phyloP scores from a whole-genome alignment of 768 basidiomycete species.

The Lentinula aciculospora region DNA sequence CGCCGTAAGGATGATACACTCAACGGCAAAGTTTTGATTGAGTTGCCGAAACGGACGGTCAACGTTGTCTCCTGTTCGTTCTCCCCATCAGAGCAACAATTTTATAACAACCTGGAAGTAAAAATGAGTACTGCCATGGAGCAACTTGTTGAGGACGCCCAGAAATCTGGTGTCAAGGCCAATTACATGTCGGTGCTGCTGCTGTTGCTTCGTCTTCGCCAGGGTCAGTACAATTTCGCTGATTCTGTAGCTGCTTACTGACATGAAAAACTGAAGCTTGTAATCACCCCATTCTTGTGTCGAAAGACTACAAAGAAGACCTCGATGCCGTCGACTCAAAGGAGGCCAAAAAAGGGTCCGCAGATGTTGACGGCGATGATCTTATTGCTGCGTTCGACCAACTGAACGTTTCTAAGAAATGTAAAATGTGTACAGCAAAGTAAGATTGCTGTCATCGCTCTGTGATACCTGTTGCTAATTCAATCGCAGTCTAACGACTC shows the following conservation, averaged over 20 bases:
- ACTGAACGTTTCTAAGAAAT: conserved; percentile 66
- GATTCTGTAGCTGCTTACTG: conserved; percentile 1
- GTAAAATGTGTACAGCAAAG: conserved; percentile 72
- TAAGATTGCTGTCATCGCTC: conserved; percentile 33
- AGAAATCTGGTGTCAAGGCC: conserved; percentile 26
- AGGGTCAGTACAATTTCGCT: conserved; percentile 48
- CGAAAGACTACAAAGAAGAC: conserved; percentile 70
- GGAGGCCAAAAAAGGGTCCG: conserved; percentile 32
- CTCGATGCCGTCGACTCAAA: conserved; percentile 72
- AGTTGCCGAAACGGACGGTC: conserved; percentile 72
- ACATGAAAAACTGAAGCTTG: conserved; percentile 55
- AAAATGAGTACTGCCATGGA: conserved; percentile 65
- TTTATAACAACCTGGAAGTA: conserved; percentile 69
- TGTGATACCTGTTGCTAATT: conserved; percentile 4
- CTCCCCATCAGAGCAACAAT: conserved; percentile 66
- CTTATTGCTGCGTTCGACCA: conserved; percentile 69
- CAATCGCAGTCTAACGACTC: conserved; percentile 27
- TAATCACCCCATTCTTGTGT: conserved; percentile 81
- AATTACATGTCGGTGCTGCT: conserved; percentile 69
- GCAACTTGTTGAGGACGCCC: conserved; percentile 46
- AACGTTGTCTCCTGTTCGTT: conserved; percentile 74
- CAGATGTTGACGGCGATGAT: conserved; percentile 41
- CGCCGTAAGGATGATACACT: conserved; percentile 69
- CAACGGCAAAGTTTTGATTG: conserved; percentile 81
- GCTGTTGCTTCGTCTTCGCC: conserved; percentile 76